Base-by-base conservation (phyloP, 129 eudicot genomes). In the Rutidosis leptorrhynchoides region DNA sequence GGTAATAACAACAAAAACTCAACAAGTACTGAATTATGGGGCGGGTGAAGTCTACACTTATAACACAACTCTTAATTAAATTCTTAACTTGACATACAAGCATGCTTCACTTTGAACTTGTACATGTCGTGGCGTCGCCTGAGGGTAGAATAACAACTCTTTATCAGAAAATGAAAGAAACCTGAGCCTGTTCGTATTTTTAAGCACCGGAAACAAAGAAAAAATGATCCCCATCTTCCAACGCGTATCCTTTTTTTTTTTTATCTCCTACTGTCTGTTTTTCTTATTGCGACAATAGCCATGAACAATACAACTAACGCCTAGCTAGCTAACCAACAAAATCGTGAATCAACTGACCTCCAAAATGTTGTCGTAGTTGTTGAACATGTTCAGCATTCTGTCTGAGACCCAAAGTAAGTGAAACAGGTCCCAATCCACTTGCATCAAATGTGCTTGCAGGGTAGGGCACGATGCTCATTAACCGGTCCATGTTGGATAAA, bases 401-500 rank as follows among this genome's bases (percentile, higher is more conserved):
- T 73, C 97, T 78, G 3, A 86, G 91, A 3, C 97, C 97, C 81
- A 90, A 76, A 20, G 97, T 90, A 33, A 90, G 87, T 2, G 97
- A 86, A 54, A 90, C 97, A 3, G 90, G 81, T 17, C 97, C 95
- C 23, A 79, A 74, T 1, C 90, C 81, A 17, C 83, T 88, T 16
- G 78, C 68, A 27, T 83, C 96, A 25, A 86, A 62, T n/a, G 88
- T 78, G 21, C 80, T 62, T 65, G 64, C 77, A 37, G 84, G 90
- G 70, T 77, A 81, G 0, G 94, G 94, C 59, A 83, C 43, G 43
- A 81, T 79, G 43, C 77, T 80, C 82, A 89, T 74, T 37, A 83
- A 58, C 23, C 95, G 76, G 54, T 84, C 93, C 74, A 83, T 85
- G 76, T 74, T 42, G 33, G 76, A 57, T 2, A 59, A 22, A 21